Evolutionary conservation across 2,329 filamentous ascomycete genomes (phyloP).

Genomic region (Aspergillus ruber): DNA sequence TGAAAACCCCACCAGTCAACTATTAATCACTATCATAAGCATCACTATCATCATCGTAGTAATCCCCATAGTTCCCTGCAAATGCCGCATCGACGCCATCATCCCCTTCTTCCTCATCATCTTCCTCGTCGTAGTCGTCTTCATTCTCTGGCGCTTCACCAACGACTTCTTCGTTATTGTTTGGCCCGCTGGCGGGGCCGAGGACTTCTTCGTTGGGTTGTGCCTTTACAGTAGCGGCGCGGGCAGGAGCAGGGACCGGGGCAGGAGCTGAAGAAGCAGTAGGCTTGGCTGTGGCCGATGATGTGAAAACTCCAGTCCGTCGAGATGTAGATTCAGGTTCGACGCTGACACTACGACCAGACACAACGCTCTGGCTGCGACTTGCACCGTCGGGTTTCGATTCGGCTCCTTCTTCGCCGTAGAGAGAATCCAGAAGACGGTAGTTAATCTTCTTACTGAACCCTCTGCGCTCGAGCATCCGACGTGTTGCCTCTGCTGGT

Average conservation of each 20-base stretch:
- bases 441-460: slow-evolving; percentile 74
- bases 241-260: not conserved
- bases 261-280: slow-evolving; percentile 8
- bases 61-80: slow-evolving; percentile 29
- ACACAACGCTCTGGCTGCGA: slow-evolving; percentile 28
- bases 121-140: slow-evolving; percentile 28
- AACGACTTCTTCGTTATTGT: slow-evolving; percentile 8
- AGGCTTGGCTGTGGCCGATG: slow-evolving; percentile 11
- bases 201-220: slow-evolving; percentile 18
- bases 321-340: slow-evolving; percentile 15
- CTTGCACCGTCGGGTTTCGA: slow-evolving; percentile 25
- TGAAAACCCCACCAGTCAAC: slow-evolving; percentile 5
- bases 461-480: slow-evolving; percentile 60
- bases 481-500: slow-evolving; percentile 62
- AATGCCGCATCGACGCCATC: slow-evolving; percentile 32
- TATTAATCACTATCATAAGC: slow-evolving; percentile 28
- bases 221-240: slow-evolving; percentile 1
- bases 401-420: slow-evolving; percentile 30
- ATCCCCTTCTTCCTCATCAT: slow-evolving; percentile 26
- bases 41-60: slow-evolving; percentile 28
- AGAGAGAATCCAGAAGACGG: slow-evolving; percentile 33
- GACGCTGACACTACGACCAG: slow-evolving; percentile 23
- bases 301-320: slow-evolving; percentile 11
- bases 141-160: slow-evolving; percentile 27
- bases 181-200: slow-evolving; percentile 14